Evolutionary conservation across 1,139 yeast species (phyloP).

Genomic region (Geotrichum fermentans): DNA sequence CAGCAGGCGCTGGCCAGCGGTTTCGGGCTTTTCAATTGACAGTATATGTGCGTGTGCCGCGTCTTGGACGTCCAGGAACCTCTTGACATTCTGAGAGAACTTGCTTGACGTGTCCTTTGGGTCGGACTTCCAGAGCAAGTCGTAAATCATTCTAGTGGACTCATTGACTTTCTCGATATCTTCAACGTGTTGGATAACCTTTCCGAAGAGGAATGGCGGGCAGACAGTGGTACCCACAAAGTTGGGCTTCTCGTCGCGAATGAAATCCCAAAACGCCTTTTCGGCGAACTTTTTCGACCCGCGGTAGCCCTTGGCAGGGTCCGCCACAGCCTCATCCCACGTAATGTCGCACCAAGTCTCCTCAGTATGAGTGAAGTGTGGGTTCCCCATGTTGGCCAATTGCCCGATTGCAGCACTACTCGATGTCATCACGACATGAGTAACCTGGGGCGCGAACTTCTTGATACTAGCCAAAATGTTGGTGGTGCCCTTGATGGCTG

Average conservation of each 20-base stretch:
- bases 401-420: slow-evolving; percentile 27
- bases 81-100: slow-evolving; percentile 28
- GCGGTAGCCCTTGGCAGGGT: slow-evolving; percentile 31
- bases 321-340: slow-evolving; percentile 34
- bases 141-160: slow-evolving; percentile 23
- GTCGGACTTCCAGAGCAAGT: slow-evolving; percentile 21
- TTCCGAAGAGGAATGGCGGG: slow-evolving; percentile 49
- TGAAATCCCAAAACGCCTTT: slow-evolving; percentile 43
- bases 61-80: slow-evolving; percentile 44
- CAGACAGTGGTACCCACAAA: slow-evolving; percentile 41
- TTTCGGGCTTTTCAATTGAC: slow-evolving; percentile 36
- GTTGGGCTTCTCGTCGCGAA: slow-evolving; percentile 36
- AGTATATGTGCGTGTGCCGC: slow-evolving; percentile 46
- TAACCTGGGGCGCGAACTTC: slow-evolving; percentile 24
- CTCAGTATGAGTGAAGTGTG: slow-evolving; percentile 27
- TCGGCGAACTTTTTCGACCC: slow-evolving; percentile 42
- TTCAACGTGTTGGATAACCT: slow-evolving; percentile 30
- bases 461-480: slow-evolving; percentile 26
- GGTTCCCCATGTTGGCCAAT: slow-evolving; percentile 3
- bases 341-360: slow-evolving; percentile 42
- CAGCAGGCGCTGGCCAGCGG: slow-evolving; percentile 5
- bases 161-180: slow-evolving; percentile 28
- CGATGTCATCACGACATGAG: slow-evolving; percentile 27
- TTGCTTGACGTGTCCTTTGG: slow-evolving; percentile 8
- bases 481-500: slow-evolving; percentile 25